phyloP scores from a whole-genome alignment of 495 filamentous ascomycete species.

The Tetracladium marchalianum region DNA sequence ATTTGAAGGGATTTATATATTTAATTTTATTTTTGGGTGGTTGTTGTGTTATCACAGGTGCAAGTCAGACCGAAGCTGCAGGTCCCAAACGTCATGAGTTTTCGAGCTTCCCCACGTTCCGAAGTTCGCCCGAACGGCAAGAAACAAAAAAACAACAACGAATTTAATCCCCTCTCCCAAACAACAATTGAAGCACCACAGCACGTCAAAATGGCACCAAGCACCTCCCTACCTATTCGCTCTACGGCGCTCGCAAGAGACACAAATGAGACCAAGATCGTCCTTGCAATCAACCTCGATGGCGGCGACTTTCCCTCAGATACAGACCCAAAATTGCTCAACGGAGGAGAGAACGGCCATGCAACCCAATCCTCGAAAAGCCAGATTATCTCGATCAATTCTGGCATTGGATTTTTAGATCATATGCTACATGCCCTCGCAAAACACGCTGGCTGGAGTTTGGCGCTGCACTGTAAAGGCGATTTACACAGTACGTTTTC shows the following conservation, averaged over 20 bases:
- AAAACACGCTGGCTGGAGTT: slow-evolving; percentile 90
- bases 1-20: background rate
- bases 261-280: slow-evolving; percentile 96
- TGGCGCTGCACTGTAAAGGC: slow-evolving; percentile 70
- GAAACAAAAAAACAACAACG: no score
- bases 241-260: slow-evolving; percentile 68
- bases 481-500: slow-evolving; percentile 72
- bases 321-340: slow-evolving; percentile 32
- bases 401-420: slow-evolving; percentile 96
- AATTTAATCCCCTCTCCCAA: no score
- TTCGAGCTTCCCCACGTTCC: no score
- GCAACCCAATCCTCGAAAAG: slow-evolving; percentile 70
- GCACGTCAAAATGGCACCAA: no score
- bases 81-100: no score
- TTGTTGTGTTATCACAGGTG: no score
- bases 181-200: no score
- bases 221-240: slow-evolving; percentile 28
- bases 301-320: slow-evolving; percentile 69
- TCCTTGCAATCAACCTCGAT: slow-evolving; percentile 83
- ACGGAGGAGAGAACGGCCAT: slow-evolving; percentile 42
- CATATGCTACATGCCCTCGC: slow-evolving; percentile 97
- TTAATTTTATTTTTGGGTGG: no score
- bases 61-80: no score
- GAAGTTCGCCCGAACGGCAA: no score
- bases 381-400: slow-evolving; percentile 80